Percentiles rank a stretch among this genome's conserved stretches.
These are phyloP conservation scores for Penicillium turbatum DNA, from an alignment of 495 filamentous ascomycete species.

Conservation along the genomic window DNA sequence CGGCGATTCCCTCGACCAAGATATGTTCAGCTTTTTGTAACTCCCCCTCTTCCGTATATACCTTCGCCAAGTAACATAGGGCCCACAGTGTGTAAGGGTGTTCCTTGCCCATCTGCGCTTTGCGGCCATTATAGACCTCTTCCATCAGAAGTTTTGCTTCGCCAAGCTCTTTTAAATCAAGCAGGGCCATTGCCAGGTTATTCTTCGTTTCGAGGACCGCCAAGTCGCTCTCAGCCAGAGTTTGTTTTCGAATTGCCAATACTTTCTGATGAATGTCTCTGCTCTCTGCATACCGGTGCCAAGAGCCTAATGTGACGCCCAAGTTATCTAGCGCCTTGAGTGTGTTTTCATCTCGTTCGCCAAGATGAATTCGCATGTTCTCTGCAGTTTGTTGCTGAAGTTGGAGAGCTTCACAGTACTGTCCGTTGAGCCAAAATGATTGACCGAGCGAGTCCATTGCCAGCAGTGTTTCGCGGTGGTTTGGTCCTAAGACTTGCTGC, in stretches of 20 bases:
- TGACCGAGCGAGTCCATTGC: conserved; percentile 2
- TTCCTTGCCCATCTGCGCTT: conserved; percentile 33
- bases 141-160: conserved; percentile 7
- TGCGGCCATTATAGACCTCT: conserved; percentile 26
- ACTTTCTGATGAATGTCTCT: conserved; percentile 19
- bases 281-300: conserved; percentile 21
- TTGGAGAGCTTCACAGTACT: conserved; percentile 20
- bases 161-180: neutral
- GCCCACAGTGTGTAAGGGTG: conserved; percentile 33
- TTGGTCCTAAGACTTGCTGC: neutral
- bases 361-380: conserved; percentile 16
- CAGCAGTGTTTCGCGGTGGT: neutral
- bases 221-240: conserved; percentile 26
- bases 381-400: conserved; percentile 25
- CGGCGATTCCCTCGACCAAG: conserved; percentile 6
- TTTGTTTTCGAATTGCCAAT: conserved; percentile 27
- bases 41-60: conserved; percentile 23
- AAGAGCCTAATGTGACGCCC: conserved; percentile 11
- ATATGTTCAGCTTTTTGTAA: conserved; percentile 27
- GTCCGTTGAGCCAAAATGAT: conserved; percentile 13
- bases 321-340: conserved; percentile 29
- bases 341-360: conserved; percentile 20
- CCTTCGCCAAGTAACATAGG: conserved; percentile 23
- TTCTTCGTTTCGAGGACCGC: conserved; percentile 30
- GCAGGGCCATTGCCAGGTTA: conserved; percentile 16